Base-by-base conservation (phyloP, 2,329 filamentous ascomycete genomes). In the Leptographium wingfieldii region DNA sequence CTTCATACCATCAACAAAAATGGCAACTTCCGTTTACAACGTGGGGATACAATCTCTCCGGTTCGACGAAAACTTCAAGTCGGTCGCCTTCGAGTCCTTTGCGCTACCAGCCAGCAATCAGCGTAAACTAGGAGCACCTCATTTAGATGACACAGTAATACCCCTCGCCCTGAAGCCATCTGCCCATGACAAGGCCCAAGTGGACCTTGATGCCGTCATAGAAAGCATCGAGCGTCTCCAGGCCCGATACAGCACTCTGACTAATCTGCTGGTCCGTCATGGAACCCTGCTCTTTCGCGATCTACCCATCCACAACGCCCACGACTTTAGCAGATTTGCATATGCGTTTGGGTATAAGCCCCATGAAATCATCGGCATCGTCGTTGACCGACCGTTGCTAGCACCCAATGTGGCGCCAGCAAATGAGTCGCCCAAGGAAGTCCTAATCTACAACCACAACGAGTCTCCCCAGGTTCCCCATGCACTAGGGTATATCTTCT, bases 331-430 rank as follows among this genome's bases (percentile, higher is more conserved):
- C 33, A 57, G 56, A 22, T 67, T 68, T 22, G 65, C 67, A 10
- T 66, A 68, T 31, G 68, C 65, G 4, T 69, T 69, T 54, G 67
- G 67, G 22, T 69, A 60, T 62, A 38, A 56, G 29, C 60, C 67
- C 2, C 65, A 68, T 54, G 63, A 69, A 54, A 65, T 67, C 22
- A 66, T 68, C 49, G 66, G 67, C 12, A 69, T 68, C 60, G 66
- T 64, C 6, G 67, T 68, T 4, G 53, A 65, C 12, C 60, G 67
- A 31, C 66, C 64, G 3, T 51, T 68, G 12, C 63, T 66, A 16
- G 66, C 66, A 1, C 62, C 61, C 38, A 68, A 68, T n/a, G 67
- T 68, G 10, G 65, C 67, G 3, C 67, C 65, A 3, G 68, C 67
- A 27, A 69, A 68, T 58, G 68, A 69, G 61, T 66, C 66, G 5